Evolutionary conservation across 2,329 filamentous ascomycete species (phyloP), one percentile per base, ranked within the genome.

Genomic region (Fusarium mexicanum): DNA sequence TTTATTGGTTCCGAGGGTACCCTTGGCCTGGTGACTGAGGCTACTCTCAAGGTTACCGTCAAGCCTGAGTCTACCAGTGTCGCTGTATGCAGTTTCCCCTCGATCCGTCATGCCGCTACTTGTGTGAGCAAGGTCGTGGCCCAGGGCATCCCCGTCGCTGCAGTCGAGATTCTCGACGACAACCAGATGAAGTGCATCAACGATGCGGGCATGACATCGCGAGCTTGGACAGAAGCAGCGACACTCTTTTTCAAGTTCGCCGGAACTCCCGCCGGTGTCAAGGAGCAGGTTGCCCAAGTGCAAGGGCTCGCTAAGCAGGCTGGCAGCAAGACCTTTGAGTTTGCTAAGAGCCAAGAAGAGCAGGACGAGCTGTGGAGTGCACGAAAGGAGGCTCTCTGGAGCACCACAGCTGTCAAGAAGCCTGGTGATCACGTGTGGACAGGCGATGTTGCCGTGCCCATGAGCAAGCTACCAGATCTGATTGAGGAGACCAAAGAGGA

Each of bases 1-100:
- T 96, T 98, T 83, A 93, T 98, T 81, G 95, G 95, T 51, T 95
- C 92, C 76, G 95, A 98, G 85, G 95, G 95, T 54, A 98, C 95
- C 2, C 90, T 98, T 4, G 95, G 95, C 14, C 89, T 98, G 18
- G 93, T 98, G 44, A 98, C 95, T 0, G 95, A 98, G 85, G 95
- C 95, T 9, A 95, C 92, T 6, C 86, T 98, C 76, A 97, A 97
- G 84, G 87, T 98, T 47, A 94, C 94, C 0, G 92, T 94, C 31
- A 92, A 92, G 80, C 95, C 95, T 2, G 90, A 92, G 75, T 92
- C 91, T 69, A 93, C 93, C 55, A 94, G 89, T 71, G 95, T 98
- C 7, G 95, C 95, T 8, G 93, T 97, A 22, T 90, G 89, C 54
- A 84, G 85, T 63, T 89, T 89, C 80, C 83, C 83, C 14, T 80